Evolutionary conservation across 768 basidiomycete genomes (phyloP).

Genomic region (Phylloporus rhodoxanthus): DNA sequence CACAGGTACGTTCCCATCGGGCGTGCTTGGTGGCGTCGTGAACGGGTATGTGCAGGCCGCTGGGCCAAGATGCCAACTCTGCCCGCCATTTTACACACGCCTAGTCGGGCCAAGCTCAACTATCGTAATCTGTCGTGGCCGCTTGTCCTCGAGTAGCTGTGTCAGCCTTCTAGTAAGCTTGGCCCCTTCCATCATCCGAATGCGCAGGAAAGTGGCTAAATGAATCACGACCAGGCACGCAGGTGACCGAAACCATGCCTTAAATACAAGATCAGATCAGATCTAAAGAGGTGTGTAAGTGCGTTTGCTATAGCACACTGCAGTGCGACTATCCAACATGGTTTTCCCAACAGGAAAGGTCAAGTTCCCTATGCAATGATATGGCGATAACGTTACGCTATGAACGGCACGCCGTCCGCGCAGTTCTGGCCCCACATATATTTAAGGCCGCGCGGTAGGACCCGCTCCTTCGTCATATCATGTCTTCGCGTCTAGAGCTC

Average conservation of each 20-base stretch:
- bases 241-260: slow-evolving; percentile 23
- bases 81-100: too few relatives aligned
- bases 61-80: background rate
- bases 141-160: slow-evolving; percentile 13
- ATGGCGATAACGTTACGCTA: slow-evolving; percentile 33
- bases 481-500: slow-evolving; percentile 42
- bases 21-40: slow-evolving; percentile 6
- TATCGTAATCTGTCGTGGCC: too few relatives aligned
- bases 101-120: too few relatives aligned
- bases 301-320: slow-evolving; percentile 25
- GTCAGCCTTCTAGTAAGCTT: slow-evolving; percentile 13
- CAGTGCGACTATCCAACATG: slow-evolving; percentile 25
- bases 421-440: slow-evolving; percentile 16
- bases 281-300: slow-evolving; percentile 30
- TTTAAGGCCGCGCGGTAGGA: slow-evolving; percentile 18
- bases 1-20: slow-evolving; percentile 11
- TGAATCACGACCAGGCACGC: slow-evolving; percentile 33
- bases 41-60: background rate
- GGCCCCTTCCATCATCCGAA: slow-evolving; percentile 19
- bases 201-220: slow-evolving; percentile 30
- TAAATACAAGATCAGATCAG: slow-evolving; percentile 30
- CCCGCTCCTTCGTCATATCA: slow-evolving; percentile 24
- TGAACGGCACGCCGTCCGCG: slow-evolving; percentile 28
- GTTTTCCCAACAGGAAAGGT: slow-evolving; percentile 35
- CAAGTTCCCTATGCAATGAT: slow-evolving; percentile 28